Evolutionary conservation across 2,329 filamentous ascomycete genomes (phyloP).

Genomic region (Neurospora sp.): DNA sequence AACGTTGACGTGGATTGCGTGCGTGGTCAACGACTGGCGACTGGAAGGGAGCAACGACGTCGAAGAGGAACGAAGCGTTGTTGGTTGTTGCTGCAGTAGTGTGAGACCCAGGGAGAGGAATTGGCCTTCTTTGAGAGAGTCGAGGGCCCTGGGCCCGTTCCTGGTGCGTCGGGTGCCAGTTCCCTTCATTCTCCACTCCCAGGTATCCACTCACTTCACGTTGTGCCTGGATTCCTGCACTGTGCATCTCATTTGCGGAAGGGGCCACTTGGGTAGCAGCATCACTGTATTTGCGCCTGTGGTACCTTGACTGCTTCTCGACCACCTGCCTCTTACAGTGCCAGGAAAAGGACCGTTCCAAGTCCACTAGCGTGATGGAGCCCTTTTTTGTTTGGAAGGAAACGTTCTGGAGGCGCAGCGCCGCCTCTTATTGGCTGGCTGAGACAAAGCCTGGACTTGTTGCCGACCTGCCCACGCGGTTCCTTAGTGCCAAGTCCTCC

Average conservation of each 20-base stretch:
- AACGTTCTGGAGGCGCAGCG: background rate
- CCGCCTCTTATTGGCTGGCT: background rate
- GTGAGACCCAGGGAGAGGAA: background rate
- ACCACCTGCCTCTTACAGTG: background rate
- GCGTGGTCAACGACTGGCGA: background rate
- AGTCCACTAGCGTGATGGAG: background rate
- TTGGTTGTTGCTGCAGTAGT: background rate
- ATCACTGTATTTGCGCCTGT: background rate
- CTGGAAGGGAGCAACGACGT: background rate
- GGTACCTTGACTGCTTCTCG: background rate
- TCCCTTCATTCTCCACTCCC: background rate
- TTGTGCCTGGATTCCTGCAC: background rate
- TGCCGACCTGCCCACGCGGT: background rate
- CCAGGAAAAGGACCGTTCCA: background rate
- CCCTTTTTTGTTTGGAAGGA: background rate
- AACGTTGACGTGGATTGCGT: background rate
- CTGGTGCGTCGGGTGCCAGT: background rate
- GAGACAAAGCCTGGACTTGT: background rate
- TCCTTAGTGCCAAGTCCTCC: background rate
- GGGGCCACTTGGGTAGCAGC: conserved; percentile 10
- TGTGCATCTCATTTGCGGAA: conserved; percentile 15
- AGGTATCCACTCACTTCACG: background rate
- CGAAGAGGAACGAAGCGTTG: background rate
- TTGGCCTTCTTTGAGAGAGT: background rate
- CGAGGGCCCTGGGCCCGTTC: background rate